A percentile compares a stretch with the other conserved stretches of the same genome.
These are phyloP conservation scores for Irpex rosettiformis DNA, from an alignment of 1,284 basidiomycete genomes.

Conservation along the genomic window DNA sequence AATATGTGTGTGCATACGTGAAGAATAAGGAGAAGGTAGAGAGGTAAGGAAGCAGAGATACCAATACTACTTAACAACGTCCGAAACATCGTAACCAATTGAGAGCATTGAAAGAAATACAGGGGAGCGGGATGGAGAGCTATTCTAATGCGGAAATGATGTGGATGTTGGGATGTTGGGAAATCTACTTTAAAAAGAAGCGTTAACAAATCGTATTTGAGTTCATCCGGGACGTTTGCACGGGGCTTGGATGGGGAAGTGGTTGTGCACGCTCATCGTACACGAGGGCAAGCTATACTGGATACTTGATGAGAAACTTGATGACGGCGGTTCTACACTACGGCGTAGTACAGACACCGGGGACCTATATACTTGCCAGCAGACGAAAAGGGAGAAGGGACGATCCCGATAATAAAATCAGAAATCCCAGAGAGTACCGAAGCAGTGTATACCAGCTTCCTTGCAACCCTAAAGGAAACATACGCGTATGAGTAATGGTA, in stretches of 20 bases:
- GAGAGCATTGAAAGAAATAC: not conserved
- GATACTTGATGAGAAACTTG: not conserved
- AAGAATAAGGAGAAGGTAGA: not conserved
- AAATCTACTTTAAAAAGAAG: not conserved
- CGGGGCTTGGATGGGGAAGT: not conserved
- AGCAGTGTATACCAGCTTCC: conserved; percentile 64
- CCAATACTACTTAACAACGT: not conserved
- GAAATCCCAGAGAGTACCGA: conserved; percentile 74
- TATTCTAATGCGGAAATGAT: not conserved
- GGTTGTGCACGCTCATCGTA: not conserved
- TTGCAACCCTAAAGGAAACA: conserved; percentile 52
- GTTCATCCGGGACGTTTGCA: not conserved
- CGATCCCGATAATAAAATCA: conserved; percentile 4
- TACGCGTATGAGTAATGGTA: not conserved
- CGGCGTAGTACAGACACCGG: not conserved
- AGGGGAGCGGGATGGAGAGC: not conserved
- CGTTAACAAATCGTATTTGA: not conserved
- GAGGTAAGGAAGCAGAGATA: not conserved
- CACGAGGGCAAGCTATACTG: too few relatives aligned
- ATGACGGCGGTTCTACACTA: conserved; percentile 1
- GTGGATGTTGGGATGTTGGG: too few relatives aligned
- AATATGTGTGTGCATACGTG: not conserved
- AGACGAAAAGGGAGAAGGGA: not conserved
- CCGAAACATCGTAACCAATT: not conserved
- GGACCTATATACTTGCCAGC: not conserved